A percentile compares a stretch with the other conserved stretches of the same genome.
Evolutionary conservation across 805 yeast species (phyloP).

Genomic region (Wickerhamomyces bovis): DNA sequence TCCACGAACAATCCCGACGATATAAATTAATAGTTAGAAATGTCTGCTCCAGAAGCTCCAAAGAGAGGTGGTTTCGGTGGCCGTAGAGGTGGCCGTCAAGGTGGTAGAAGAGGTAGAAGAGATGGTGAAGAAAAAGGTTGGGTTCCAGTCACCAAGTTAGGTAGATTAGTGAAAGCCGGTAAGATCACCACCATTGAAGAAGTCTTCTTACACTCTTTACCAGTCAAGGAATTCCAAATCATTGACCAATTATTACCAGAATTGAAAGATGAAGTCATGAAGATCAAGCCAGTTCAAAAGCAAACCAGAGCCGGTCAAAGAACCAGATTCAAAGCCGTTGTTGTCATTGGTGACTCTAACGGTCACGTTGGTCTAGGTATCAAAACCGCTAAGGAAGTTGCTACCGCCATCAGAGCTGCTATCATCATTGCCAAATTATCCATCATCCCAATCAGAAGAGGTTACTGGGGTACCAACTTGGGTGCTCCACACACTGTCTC

Average conservation of each 20-base stretch:
- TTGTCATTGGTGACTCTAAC: slow-evolving; percentile 98
- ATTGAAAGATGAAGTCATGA: slow-evolving; percentile 98
- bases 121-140: slow-evolving; percentile 96
- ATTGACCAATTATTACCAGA: slow-evolving; percentile 93
- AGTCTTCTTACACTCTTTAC: slow-evolving; percentile 98
- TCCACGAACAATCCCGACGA: slow-evolving; percentile 47
- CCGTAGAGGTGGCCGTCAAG: slow-evolving; percentile 53
- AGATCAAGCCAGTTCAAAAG: slow-evolving; percentile 99
- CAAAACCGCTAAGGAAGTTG: slow-evolving; percentile 99
- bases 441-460: slow-evolving; percentile 99
- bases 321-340: slow-evolving; percentile 99
- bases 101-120: slow-evolving; percentile 75
- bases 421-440: slow-evolving; percentile 98
- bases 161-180: slow-evolving; percentile 99
- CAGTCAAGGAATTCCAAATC: slow-evolving; percentile 99
- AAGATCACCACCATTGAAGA: slow-evolving; percentile 95
- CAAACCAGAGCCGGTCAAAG: slow-evolving; percentile 99
- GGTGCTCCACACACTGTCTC: slow-evolving; percentile 99
- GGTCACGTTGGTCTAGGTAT: slow-evolving; percentile 99
- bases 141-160: slow-evolving; percentile 99
- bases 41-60: slow-evolving; percentile 38
- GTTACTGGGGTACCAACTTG: slow-evolving; percentile 99
- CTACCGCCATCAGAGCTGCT: slow-evolving; percentile 99
- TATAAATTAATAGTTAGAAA: slow-evolving; percentile 20
- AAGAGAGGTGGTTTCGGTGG: slow-evolving; percentile 51